These are phyloP conservation scores for Scutellaria minor DNA, from an alignment of 257 asterid species.

Conservation along the genomic window DNA sequence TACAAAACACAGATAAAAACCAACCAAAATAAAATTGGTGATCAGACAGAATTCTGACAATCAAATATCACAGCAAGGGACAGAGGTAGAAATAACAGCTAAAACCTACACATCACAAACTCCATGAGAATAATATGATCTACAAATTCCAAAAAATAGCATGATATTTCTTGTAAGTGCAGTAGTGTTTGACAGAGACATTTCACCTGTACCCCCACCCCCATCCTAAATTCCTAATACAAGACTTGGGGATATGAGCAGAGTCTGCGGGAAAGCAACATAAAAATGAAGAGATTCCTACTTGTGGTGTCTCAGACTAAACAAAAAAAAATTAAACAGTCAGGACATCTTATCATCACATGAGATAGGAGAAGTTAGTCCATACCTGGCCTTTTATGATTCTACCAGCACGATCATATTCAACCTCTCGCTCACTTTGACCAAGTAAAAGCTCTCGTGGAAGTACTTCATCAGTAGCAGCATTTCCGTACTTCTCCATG, in stretches of 20 bases:
- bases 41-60: conserved; percentile 12
- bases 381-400: conserved; percentile 95
- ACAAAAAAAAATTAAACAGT: not conserved
- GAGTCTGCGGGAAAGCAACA: conserved; percentile 1
- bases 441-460: conserved; percentile 90
- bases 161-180: not conserved
- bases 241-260: not conserved
- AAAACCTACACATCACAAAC: conserved; percentile 14
- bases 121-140: not conserved
- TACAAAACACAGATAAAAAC: not conserved
- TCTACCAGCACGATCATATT: conserved; percentile 97
- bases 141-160: conserved; percentile 3
- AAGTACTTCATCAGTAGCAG: conserved; percentile 81
- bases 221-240: not conserved
- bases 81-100: not conserved
- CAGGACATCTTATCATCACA: not conserved
- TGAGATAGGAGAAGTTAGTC: not conserved
- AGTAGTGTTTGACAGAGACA: not conserved
- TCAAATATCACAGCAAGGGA: conserved; percentile 6
- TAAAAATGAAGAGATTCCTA: conserved; percentile 7
- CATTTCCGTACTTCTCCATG: conserved; percentile 95
- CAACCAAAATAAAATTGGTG: not conserved
- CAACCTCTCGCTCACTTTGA: conserved; percentile 88
- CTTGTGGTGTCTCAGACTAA: not conserved
- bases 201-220: not conserved